Evolutionary conservation across 2,329 filamentous ascomycete genomes (phyloP).

Genomic region (Colletotrichum sp.): DNA sequence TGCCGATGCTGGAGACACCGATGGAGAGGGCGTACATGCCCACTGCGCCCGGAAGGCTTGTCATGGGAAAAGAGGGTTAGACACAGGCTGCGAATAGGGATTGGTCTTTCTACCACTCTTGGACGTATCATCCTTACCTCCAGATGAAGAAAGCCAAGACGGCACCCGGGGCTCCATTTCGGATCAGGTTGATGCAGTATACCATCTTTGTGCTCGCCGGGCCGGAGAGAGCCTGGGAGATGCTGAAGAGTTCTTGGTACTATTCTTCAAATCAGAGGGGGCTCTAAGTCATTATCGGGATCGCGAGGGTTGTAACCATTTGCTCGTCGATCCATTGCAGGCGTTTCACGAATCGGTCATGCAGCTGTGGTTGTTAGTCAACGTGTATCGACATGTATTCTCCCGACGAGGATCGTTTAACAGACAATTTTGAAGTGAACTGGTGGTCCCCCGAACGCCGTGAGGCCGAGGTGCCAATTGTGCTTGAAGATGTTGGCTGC

Average conservation of each 20-base stretch:
- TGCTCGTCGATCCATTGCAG: slow-evolving; percentile 68
- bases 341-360: slow-evolving; percentile 64
- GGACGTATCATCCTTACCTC: slow-evolving; percentile 43
- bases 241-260: slow-evolving; percentile 72
- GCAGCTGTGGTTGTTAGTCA: slow-evolving; percentile 40
- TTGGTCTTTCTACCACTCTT: neutral
- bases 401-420: neutral
- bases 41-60: slow-evolving; percentile 66
- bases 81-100: neutral
- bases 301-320: slow-evolving; percentile 43
- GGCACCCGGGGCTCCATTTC: slow-evolving; percentile 60
- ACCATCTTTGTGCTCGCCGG: slow-evolving; percentile 71
- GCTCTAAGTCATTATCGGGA: neutral
- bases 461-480: slow-evolving; percentile 66
- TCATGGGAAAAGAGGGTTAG: neutral
- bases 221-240: slow-evolving; percentile 68
- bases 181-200: slow-evolving; percentile 67
- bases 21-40: slow-evolving; percentile 69
- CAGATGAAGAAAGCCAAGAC: slow-evolving; percentile 64
- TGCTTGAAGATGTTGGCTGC: neutral
- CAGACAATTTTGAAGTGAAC: slow-evolving; percentile 69
- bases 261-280: slow-evolving; percentile 34
- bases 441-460: slow-evolving; percentile 67
- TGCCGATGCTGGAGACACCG: slow-evolving; percentile 61
- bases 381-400: too few species aligned